Evolutionary conservation across 2,329 filamentous ascomycete species (phyloP).

Genomic region (Claviceps sp.): DNA sequence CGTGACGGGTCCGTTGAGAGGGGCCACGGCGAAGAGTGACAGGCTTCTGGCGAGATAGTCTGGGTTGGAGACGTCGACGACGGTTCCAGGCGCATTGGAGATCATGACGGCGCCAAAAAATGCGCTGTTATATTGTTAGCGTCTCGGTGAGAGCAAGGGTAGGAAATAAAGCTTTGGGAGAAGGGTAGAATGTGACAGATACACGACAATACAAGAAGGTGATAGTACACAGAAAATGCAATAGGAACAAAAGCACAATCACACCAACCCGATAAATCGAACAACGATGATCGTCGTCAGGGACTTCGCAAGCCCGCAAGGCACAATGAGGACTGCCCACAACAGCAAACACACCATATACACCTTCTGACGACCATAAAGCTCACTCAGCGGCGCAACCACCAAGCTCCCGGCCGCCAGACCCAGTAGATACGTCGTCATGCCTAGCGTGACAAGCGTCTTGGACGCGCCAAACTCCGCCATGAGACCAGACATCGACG

Average conservation of each 20-base stretch:
- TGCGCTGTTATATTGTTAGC: constrained; percentile 9
- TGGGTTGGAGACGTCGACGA: constrained; percentile 72
- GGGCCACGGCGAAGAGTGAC: constrained; percentile 57
- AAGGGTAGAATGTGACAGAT: no score
- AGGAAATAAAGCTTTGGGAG: not conserved
- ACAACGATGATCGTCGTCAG: constrained; percentile 55
- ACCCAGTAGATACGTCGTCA: constrained; percentile 68
- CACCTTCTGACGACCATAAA: constrained; percentile 55
- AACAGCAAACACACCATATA: constrained; percentile 51
- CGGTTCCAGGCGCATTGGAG: constrained; percentile 67
- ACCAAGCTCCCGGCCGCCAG: constrained; percentile 59
- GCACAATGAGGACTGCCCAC: constrained; percentile 58
- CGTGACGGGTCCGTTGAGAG: constrained; percentile 57
- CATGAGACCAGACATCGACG: constrained; percentile 55
- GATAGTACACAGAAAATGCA: constrained; percentile 3
- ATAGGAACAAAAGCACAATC: not conserved
- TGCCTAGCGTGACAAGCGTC: constrained; percentile 55
- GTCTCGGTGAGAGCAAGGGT: not conserved
- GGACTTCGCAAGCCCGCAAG: constrained; percentile 55
- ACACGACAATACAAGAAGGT: not conserved
- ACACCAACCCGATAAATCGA: constrained; percentile 53
- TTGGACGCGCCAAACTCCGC: constrained; percentile 47
- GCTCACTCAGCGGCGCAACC: constrained; percentile 59
- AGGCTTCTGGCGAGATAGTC: constrained; percentile 71
- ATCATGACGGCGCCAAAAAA: constrained; percentile 64